Evolutionary conservation across 441 rosid genomes (phyloP).

Genomic region (Corymbia calophylla): DNA sequence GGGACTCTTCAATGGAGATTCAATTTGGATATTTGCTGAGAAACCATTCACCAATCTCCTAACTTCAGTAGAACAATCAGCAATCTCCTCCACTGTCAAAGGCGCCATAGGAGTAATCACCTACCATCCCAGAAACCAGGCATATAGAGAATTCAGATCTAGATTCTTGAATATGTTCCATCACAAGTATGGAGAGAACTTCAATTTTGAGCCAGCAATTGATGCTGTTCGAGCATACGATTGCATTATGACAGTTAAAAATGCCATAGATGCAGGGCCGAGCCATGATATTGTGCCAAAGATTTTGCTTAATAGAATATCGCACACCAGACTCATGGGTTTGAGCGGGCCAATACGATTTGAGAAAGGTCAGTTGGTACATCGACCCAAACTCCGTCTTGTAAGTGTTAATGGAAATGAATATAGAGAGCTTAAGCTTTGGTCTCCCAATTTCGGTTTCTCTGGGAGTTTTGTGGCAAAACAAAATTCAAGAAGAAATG

Average conservation of each 20-base stretch:
- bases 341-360: not conserved
- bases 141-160: constrained; percentile 13
- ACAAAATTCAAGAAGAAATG: not conserved
- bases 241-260: not conserved
- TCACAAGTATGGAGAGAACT: constrained; percentile 8
- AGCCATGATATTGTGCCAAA: not conserved
- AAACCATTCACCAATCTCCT: constrained; percentile 17
- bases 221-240: constrained; percentile 23
- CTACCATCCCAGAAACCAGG: constrained; percentile 1
- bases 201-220: constrained; percentile 16
- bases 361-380: not conserved
- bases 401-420: not conserved
- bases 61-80: constrained; percentile 16
- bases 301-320: not conserved
- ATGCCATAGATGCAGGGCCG: not conserved
- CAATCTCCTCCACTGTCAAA: constrained; percentile 26
- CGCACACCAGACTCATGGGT: not conserved
- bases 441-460: not conserved
- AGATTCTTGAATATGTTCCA: constrained; percentile 11
- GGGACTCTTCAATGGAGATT: constrained; percentile 26
- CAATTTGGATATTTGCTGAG: constrained; percentile 38
- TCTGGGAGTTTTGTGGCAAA: not conserved
- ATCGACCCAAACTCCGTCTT: not conserved
- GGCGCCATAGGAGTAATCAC: constrained; percentile 36
- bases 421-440: not conserved